Base-by-base conservation (phyloP, 306 rosid species). In the Fragaria vesca region DNA sequence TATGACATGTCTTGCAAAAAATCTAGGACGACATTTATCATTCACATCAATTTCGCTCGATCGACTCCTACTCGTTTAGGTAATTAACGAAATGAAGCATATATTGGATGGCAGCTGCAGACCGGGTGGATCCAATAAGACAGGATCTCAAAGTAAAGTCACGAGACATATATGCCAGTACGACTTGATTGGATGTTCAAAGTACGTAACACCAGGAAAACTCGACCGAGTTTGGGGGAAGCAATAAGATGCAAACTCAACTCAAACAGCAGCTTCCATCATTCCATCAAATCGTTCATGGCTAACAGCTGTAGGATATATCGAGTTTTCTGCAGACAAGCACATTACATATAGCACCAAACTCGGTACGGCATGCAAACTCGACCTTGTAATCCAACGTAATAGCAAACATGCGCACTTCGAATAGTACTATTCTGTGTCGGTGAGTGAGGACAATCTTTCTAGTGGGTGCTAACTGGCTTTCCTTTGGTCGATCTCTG, bases 221-320 rank as follows among this genome's bases (percentile, higher is more conserved):
- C 34, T 10, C 16, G 17, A 61, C 34, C 69, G 30, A 66, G n/a
- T 36, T 18, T 8, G 28, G 71, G 10, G 50, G 24, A 63, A 63
- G 69, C 60, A 52, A 20, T n/a, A 38, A 38, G 42, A 63, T n/a
- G 32, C 34, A 61, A 4, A 26, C 16, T 26, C 24, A 71, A 34
- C 6, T 48, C 32, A 0, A 50, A 71, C 75, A 48, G 12, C 62
- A 17, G 5, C 6, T 18, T 17, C 0, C 30, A 18, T 3, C 20
- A 12, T 18, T 17, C 0, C 30, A 18, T 3, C 20, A 12, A 4
- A 10, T 51, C n/a, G 2, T 73, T 12, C 47, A 38, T 73, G 66
- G 45, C 30, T 11, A 72, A 52, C 77, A 73, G 68, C 77, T 73
- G 76, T 54, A 12, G 43, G 21, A 63, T n/a, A n/a, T n/a, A n/a